Percentiles rank a stretch among this genome's conserved stretches.
phyloP scores from a whole-genome alignment of 495 filamentous ascomycete genomes.

The Mycothermus thermophilus region DNA sequence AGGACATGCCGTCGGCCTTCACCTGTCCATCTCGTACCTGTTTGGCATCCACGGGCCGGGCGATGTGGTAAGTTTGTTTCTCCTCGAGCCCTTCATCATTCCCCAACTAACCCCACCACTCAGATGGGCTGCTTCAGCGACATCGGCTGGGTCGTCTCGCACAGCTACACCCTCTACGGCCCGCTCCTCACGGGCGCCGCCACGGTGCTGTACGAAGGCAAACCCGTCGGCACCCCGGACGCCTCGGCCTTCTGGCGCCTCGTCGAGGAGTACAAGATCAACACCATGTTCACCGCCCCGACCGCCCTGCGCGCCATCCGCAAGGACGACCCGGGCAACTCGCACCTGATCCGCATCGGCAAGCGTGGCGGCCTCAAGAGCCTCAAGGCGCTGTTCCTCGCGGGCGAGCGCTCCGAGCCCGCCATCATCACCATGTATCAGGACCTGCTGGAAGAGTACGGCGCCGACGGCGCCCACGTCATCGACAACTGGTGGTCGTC shows the following conservation, averaged over 20 bases:
- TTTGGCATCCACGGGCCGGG: slow-evolving; percentile 69
- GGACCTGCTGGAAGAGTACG: slow-evolving; percentile 49
- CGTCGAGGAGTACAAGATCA: slow-evolving; percentile 71
- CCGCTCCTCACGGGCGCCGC: slow-evolving; percentile 65
- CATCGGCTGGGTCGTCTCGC: slow-evolving; percentile 76
- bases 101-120: too few species aligned
- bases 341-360: slow-evolving; percentile 46
- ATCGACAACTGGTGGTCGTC: slow-evolving; percentile 97
- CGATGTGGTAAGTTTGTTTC: slow-evolving; percentile 49
- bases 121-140: slow-evolving; percentile 37
- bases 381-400: slow-evolving; percentile 65
- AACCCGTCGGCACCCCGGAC: slow-evolving; percentile 80
- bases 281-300: slow-evolving; percentile 71
- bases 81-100: background rate
- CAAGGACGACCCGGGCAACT: slow-evolving; percentile 66
- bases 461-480: slow-evolving; percentile 48
- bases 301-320: slow-evolving; percentile 77
- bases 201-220: slow-evolving; percentile 82
- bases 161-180: slow-evolving; percentile 75
- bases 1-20: slow-evolving; percentile 77
- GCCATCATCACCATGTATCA: slow-evolving; percentile 72
- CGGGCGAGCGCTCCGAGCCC: slow-evolving; percentile 81
- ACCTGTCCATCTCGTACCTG: slow-evolving; percentile 61
- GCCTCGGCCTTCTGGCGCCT: slow-evolving; percentile 81
- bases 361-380: slow-evolving; percentile 50